Conservation (phyloP, 805 yeast species). For the Hanseniaspora mollemarum region DNA sequence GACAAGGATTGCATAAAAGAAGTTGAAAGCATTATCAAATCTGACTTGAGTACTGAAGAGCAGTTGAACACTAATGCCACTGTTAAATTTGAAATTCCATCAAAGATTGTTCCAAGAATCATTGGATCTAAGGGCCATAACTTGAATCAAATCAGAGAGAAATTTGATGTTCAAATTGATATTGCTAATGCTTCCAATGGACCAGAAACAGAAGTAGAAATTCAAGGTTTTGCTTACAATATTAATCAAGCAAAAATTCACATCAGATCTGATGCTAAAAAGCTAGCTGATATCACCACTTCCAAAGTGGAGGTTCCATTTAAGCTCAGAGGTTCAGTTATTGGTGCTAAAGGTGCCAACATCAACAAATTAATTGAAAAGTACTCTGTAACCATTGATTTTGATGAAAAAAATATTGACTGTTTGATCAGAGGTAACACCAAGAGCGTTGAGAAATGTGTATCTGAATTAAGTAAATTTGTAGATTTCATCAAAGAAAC, state of each 20-base stretch:
- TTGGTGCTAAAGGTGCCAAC: conserved; percentile 73
- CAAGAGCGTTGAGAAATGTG: conserved; percentile 71
- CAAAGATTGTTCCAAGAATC: conserved; percentile 57
- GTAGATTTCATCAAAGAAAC: conserved; percentile 79
- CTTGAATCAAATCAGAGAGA: conserved; percentile 54
- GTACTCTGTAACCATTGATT: conserved; percentile 67
- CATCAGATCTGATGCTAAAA: conserved; percentile 49
- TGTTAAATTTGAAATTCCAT: conserved; percentile 49
- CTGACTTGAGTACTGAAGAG: conserved; percentile 22
- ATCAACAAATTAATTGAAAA: conserved; percentile 78
- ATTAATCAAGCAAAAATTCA: conserved; percentile 59
- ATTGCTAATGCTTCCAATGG: conserved; percentile 37
- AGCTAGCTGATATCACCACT: conserved; percentile 71
- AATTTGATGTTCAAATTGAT: conserved; percentile 66
- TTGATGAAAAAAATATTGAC: conserved; percentile 59
- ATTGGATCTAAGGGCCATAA: conserved; percentile 84
- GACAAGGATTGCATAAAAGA: conserved; percentile 45
- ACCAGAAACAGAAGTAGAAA: conserved; percentile 38
- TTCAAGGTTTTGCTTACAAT: conserved; percentile 69
- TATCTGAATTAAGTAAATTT: conserved; percentile 72
- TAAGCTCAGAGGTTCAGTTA: conserved; percentile 67
- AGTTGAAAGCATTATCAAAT: conserved; percentile 30
- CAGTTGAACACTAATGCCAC: conserved; percentile 26
- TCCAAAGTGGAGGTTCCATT: conserved; percentile 57
- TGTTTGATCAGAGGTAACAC: conserved; percentile 75